Evolutionary conservation across 208 protist genomes (phyloP).

Genomic region (Tritrichomonas musculus): DNA sequence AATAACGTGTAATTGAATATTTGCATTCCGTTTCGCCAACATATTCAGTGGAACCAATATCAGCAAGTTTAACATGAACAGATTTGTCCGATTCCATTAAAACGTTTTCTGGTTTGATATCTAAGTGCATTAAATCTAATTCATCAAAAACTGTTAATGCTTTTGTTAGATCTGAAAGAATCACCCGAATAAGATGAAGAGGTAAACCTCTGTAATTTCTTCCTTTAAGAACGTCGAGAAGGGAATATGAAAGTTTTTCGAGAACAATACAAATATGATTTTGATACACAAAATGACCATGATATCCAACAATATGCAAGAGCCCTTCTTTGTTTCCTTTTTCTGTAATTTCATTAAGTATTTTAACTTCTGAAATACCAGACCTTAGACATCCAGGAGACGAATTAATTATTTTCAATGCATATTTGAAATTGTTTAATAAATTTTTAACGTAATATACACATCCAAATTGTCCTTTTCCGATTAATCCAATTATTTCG

Average conservation of each 20-base stretch:
- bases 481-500: no score
- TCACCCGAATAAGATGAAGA: not conserved
- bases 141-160: not conserved
- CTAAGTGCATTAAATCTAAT: not conserved
- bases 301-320: no score
- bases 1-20: not conserved
- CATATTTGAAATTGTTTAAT: no score
- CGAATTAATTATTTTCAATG: no score
- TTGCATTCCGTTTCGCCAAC: not conserved
- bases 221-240: not conserved
- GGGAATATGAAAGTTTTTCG: not conserved
- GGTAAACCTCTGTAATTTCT: not conserved
- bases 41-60: not conserved
- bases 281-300: not conserved
- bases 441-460: no score
- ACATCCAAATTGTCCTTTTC: no score
- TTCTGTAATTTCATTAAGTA: no score
- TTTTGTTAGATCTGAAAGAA: not conserved
- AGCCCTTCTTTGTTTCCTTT: no score
- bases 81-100: not conserved
- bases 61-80: not conserved
- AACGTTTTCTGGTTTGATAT: conserved; percentile 25
- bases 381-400: no score
- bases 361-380: no score
- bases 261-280: not conserved